phyloP scores from a whole-genome alignment of 495 filamentous ascomycete species.

The Paragyromitra xinjiangensis region DNA sequence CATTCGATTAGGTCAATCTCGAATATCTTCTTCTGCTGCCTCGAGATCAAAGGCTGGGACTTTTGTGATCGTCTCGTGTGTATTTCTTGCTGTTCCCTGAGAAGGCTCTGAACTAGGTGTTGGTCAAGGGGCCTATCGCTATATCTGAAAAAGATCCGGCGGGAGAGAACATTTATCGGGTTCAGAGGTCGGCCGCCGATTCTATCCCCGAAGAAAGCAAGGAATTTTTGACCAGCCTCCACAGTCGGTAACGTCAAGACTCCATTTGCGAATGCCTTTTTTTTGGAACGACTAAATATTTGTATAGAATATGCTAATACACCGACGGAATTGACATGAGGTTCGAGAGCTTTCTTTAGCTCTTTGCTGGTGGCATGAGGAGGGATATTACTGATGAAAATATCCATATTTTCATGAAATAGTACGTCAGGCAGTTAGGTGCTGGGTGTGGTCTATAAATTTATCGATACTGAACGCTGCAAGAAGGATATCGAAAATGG shows the following conservation, averaged over 20 bases:
- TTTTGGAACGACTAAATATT: slow-evolving; percentile 52
- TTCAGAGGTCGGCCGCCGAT: neutral
- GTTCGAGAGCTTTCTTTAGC: slow-evolving; percentile 58
- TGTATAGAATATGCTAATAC: slow-evolving; percentile 59
- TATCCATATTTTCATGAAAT: slow-evolving; percentile 56
- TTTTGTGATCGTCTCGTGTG: neutral
- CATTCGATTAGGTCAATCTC: slow-evolving; percentile 43
- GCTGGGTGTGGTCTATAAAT: neutral
- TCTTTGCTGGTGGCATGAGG: slow-evolving; percentile 55
- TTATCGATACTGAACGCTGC: neutral
- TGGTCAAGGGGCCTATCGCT: slow-evolving; percentile 30
- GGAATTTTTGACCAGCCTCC: slow-evolving; percentile 59
- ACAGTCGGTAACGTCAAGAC: slow-evolving; percentile 59
- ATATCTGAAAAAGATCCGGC: slow-evolving; percentile 10
- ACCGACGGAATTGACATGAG: slow-evolving; percentile 55
- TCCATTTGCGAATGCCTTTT: slow-evolving; percentile 33
- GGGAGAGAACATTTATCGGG: slow-evolving; percentile 15
- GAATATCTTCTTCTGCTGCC: slow-evolving; percentile 27
- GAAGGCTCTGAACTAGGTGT: slow-evolving; percentile 38
- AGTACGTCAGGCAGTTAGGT: neutral
- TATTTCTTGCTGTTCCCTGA: slow-evolving; percentile 30
- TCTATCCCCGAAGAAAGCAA: slow-evolving; percentile 44
- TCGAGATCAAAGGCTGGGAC: slow-evolving; percentile 7
- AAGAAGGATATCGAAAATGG: neutral
- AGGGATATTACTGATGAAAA: slow-evolving; percentile 61